These are phyloP conservation scores for Rhizopus stolonifer DNA, from an alignment of 371 early-diverging fungal genomes.

Conservation along the genomic window DNA sequence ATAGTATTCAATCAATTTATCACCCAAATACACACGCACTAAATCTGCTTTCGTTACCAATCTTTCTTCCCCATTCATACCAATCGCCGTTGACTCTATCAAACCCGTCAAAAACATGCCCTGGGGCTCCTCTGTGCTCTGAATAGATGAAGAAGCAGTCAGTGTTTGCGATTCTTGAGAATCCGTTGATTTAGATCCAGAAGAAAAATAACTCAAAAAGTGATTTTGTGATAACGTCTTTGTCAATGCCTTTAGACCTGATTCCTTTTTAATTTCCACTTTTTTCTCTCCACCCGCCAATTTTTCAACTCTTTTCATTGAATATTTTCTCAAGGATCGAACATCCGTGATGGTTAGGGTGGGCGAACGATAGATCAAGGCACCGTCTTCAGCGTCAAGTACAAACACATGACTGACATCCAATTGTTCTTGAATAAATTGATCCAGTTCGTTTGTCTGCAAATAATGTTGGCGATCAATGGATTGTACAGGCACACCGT, in stretches of 20 bases:
- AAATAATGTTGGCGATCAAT: slow-evolving; percentile 32
- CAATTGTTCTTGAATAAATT: slow-evolving; percentile 18
- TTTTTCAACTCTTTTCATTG: slow-evolving; percentile 33
- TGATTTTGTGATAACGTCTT: slow-evolving; percentile 55
- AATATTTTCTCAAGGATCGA: slow-evolving; percentile 31
- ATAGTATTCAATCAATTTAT: slow-evolving; percentile 44
- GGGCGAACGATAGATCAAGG: slow-evolving; percentile 43
- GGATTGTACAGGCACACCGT: slow-evolving; percentile 47
- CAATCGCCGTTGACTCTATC: slow-evolving; percentile 23
- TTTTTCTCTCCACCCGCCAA: slow-evolving; percentile 21
- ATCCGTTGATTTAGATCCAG: slow-evolving; percentile 29
- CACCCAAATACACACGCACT: slow-evolving; percentile 38
- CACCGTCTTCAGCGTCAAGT: slow-evolving; percentile 28
- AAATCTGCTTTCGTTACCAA: slow-evolving; percentile 27
- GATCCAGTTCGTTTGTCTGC: slow-evolving; percentile 28
- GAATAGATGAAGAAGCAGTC: slow-evolving; percentile 3
- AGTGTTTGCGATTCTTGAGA: slow-evolving; percentile 16
- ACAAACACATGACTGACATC: slow-evolving; percentile 46
- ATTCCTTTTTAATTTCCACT: slow-evolving; percentile 12
- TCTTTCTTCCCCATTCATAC: slow-evolving; percentile 35
- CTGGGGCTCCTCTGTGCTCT: slow-evolving; percentile 7
- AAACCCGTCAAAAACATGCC: slow-evolving; percentile 39
- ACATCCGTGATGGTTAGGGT: slow-evolving; percentile 31
- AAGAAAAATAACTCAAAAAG: slow-evolving; percentile 51
- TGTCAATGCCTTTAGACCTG: slow-evolving; percentile 47